Percentiles rank a stretch among this genome's conserved stretches.
phyloP scores from a whole-genome alignment of 2,329 filamentous ascomycete genomes.

The Calonectria leucothoes region DNA sequence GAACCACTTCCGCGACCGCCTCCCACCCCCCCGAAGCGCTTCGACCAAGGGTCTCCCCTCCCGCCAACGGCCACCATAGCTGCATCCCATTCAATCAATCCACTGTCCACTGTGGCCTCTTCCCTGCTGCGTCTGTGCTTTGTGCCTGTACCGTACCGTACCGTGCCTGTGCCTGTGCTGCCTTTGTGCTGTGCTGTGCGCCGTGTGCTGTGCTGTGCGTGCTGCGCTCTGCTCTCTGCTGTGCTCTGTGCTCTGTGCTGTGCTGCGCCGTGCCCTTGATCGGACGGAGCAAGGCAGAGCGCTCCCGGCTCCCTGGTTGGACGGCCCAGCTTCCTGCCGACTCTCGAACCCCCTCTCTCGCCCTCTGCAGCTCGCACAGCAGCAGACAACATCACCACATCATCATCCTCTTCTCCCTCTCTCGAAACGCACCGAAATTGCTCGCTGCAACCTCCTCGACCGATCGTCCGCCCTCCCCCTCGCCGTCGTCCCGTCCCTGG shows the following conservation, averaged over 20 bases:
- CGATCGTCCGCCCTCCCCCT: conserved; percentile 9
- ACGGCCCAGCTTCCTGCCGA: neutral
- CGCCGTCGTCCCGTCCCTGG: conserved; percentile 13
- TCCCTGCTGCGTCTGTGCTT: neutral
- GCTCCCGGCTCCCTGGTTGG: neutral
- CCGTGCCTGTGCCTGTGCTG: neutral
- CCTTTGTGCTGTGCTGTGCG: neutral
- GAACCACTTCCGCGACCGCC: conserved; percentile 15
- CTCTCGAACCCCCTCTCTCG: neutral
- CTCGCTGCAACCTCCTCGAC: conserved; percentile 24
- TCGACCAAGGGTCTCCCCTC: conserved; percentile 18
- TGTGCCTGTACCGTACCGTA: neutral
- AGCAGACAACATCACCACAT: conserved; percentile 26
- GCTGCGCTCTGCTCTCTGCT: too few relatives aligned
- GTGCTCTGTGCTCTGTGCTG: too few relatives aligned
- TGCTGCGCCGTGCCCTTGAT: neutral
- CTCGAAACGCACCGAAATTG: conserved; percentile 22
- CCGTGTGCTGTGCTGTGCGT: neutral
- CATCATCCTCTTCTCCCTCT: neutral
- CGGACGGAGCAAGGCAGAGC: neutral
- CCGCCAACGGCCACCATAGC: neutral
- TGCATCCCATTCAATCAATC: conserved; percentile 7
- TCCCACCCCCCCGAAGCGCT: neutral
- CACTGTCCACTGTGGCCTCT: conserved; percentile 7
- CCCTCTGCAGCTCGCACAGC: conserved; percentile 1